Base-by-base conservation (phyloP, 305 asterid genomes). In the Caryopteris hybrid region DNA sequence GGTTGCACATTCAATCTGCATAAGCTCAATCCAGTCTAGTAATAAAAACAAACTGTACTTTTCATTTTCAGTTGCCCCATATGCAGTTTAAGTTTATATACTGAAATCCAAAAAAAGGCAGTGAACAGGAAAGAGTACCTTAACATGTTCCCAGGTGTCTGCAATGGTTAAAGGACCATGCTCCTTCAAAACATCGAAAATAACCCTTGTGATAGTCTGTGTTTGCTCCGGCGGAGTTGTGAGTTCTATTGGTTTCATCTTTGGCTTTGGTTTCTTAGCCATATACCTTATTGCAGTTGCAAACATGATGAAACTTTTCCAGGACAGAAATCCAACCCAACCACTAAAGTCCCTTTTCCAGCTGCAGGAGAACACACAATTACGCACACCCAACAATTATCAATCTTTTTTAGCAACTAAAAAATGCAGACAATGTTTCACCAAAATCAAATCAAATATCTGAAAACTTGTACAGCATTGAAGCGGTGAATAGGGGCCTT, bases 111-210 rank as follows among this genome's bases (percentile, higher is more conserved):
- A 43, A 16, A 14, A 43, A 14, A n/a, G n/a, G n/a, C n/a, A n/a
- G n/a, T n/a, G n/a, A 1, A n/a, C 50, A 63, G 55, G n/a, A 58
- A 47, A 38, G 47, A 78, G 55, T 74, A 93, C 97, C 97, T 93
- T 86, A 59, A 93, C 86, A 46, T 81, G 97, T 23, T 93, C 95
- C 99, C 97, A 93, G 2, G 95, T 93, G 54, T 91, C 95, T 5
- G 88, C 80, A 61, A 93, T 74, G 56, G 90, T 83, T 52, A 93
- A 79, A 53, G 97, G 97, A 34, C 97, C 97, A 60, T 93, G 96
- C 43, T 88, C 99, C 82, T 88, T 93, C 70, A 93, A 81, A 68
- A 93, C 64, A 75, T 90, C 91, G 42, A 90, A 91, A 56, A 93
- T 84, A 39, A 74, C 88, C 76, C 99, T 74, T 2, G 92, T 82